Evolutionary conservation across 164 flowering plant genomes (phyloP), one percentile per base, ranked within the genome.

Genomic region (Tetracentron sinense): DNA sequence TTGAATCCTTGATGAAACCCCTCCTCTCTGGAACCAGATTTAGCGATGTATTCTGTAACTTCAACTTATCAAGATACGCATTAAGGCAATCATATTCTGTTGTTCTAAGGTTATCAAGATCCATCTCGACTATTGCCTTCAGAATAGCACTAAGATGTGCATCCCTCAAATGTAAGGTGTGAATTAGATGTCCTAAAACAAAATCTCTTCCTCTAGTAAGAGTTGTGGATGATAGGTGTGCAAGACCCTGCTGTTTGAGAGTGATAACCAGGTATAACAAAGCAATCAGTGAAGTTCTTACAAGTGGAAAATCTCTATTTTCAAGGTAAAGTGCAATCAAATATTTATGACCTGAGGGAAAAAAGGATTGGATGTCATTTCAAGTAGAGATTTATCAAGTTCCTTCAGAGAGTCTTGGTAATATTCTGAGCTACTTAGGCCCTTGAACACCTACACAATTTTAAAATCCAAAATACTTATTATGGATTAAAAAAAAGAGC

Each of bases 301-400:
- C 25, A 42, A 19, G 6, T 20, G n/a, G 4, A 51, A 38, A 48
- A 26, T 28, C 27, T 26, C 16, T 7, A 21, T 42, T 53, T 46
- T 42, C 29, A 42, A 42, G 14, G 2, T 7, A 28, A 53, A 47
- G 27, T 20, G 26, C 31, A 28, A 56, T 30, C 7, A 28, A 60
- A 28, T 33, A 23, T 21, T 58, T 15, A 46, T 20, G 56, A 88
- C 97, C 93, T 78, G 86, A 61, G 97, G 96, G 44, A 85, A 84
- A 66, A 52, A 68, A 69, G 86, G 80, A 73, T 74, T 57, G 8
- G 87, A 73, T 44, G 46, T 83, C 65, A 88, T 62, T 55, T 81
- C 84, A 26, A 68, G 64, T 35, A 90, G 57, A 75, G 83, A 80
- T 47, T 69, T 72, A 72, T 90, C 90, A 67, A 90, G 82, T 69